Evolutionary conservation across 2,329 filamentous ascomycete genomes (phyloP), one percentile per base, ranked within the genome.

Genomic region (Pezicula neosporulosa): DNA sequence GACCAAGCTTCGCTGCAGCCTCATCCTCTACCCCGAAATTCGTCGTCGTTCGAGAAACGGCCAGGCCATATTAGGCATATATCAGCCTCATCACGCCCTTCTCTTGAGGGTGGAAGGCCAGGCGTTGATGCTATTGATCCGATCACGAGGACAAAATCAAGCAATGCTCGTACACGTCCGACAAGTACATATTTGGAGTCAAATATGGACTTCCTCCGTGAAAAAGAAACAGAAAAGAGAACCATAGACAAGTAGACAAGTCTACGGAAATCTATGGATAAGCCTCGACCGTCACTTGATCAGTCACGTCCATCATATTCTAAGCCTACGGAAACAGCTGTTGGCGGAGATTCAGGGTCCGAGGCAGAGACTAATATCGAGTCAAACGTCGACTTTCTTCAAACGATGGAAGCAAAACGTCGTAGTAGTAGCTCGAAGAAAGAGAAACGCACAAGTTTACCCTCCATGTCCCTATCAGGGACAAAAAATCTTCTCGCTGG

Each of bases 401-500:
- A 89, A 38, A 85, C 83, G 2, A 85, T 89, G 70, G 90, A 96
- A 77, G 73, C 83, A 54, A 70, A 75, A 59, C 76, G 81, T 33
- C 68, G 74, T 28, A 81, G 76, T 52, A 76, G 70, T 56, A 83
- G 81, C 54, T 78, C 72, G 3, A 60, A 77, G 46, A 72, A 75
- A 21, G 86, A 73, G 44, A 96, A 96, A 67, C 81, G 89, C 10
- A 78, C 85, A 1, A 94, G 89, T 67, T 70, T 96, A 56, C 79
- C 81, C 12, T 81, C 78, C 1, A 78, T 87, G 49, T 84, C 86
- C 0, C 70, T 90, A 16, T 83, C 87, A 6, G 84, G 83, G 37
- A 88, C 87, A 24, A 96, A 94, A 69, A 89, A 83, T 51, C 83
- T 96, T 36, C 76, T 97, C n/a, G 86, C 85, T 5, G 89, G 91